Conservation (phyloP, 2,329 filamentous ascomycete species). For the Trichoderma asperellum region DNA sequence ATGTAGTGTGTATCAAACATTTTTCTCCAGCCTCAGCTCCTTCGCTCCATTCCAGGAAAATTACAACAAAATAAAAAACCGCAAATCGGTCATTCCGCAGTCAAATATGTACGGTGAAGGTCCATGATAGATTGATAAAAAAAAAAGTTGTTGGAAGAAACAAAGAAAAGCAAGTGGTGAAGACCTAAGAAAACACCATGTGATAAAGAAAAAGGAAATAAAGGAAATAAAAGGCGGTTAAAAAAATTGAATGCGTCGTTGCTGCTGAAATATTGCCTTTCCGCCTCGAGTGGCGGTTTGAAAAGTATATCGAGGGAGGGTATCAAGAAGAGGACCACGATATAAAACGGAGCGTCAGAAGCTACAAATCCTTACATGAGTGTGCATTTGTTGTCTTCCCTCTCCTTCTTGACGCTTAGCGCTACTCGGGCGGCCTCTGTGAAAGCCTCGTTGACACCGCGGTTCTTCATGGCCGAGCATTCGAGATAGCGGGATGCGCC, state of each 20-base stretch:
- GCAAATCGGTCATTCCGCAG: constrained; percentile 25
- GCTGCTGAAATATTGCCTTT: constrained; percentile 5
- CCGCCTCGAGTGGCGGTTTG: not conserved
- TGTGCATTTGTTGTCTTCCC: constrained; percentile 63
- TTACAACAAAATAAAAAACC: constrained; percentile 28
- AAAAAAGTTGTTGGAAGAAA: constrained; percentile 22
- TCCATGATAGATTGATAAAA: constrained; percentile 29
- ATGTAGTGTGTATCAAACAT: constrained; percentile 24
- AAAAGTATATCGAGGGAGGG: constrained; percentile 22
- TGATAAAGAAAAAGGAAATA: constrained; percentile 1
- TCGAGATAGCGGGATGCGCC: constrained; percentile 93
- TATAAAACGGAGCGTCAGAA: constrained; percentile 3
- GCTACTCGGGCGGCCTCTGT: constrained; percentile 96
- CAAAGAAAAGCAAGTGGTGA: not conserved
- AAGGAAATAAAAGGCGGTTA: not conserved
- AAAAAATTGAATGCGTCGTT: constrained; percentile 22
- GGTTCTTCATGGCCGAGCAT: constrained; percentile 97
- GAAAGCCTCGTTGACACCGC: constrained; percentile 97
- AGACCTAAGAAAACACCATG: constrained; percentile 15
- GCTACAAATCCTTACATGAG: constrained; percentile 55
- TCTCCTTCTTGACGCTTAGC: constrained; percentile 70
- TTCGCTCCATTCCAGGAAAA: constrained; percentile 24
- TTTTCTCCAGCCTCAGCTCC: constrained; percentile 14
- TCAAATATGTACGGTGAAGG: constrained; percentile 30
- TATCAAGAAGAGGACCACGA: constrained; percentile 16